These are phyloP conservation scores for Mycena citricolor DNA, from an alignment of 1,284 basidiomycete species.

Conservation along the genomic window DNA sequence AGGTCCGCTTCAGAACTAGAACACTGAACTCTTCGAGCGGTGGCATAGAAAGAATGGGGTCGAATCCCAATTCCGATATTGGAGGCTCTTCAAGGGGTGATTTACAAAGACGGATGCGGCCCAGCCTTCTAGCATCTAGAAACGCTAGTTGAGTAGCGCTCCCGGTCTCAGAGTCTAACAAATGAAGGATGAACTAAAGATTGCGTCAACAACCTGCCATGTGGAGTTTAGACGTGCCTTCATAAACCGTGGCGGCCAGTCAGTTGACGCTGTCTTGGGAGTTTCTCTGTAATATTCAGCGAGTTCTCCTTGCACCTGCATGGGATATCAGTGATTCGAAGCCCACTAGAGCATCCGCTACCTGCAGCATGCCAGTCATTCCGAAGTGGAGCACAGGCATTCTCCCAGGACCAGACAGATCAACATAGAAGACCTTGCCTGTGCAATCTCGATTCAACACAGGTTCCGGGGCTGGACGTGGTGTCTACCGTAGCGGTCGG, in stretches of 20 bases:
- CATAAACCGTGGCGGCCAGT: conserved; percentile 80
- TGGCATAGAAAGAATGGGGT: conserved; percentile 77
- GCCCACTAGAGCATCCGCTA: too few species aligned
- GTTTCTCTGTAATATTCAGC: conserved; percentile 65
- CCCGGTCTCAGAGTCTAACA: conserved; percentile 36
- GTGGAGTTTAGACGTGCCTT: conserved; percentile 46
- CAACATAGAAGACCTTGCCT: conserved; percentile 82
- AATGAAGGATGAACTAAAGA: conserved; percentile 62
- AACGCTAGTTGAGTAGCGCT: conserved; percentile 55
- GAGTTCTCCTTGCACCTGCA: conserved; percentile 61
- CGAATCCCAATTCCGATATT: conserved; percentile 73
- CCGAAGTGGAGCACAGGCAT: conserved; percentile 79
- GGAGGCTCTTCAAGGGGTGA: conserved; percentile 65
- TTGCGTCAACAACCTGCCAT: neutral
- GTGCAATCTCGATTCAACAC: neutral
- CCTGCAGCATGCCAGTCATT: conserved; percentile 83
- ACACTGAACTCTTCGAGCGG: conserved; percentile 54
- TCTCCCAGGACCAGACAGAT: conserved; percentile 60
- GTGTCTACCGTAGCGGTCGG: conserved; percentile 64
- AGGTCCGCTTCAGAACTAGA: conserved; percentile 55
- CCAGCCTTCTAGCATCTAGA: conserved; percentile 70
- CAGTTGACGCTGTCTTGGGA: conserved; percentile 46
- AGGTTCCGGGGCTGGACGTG: too few species aligned
- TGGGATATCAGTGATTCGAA: neutral
- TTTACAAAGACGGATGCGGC: conserved; percentile 63